Evolutionary conservation across 768 basidiomycete genomes (phyloP), one percentile per base, ranked within the genome.

Genomic region (Panus rudis): DNA sequence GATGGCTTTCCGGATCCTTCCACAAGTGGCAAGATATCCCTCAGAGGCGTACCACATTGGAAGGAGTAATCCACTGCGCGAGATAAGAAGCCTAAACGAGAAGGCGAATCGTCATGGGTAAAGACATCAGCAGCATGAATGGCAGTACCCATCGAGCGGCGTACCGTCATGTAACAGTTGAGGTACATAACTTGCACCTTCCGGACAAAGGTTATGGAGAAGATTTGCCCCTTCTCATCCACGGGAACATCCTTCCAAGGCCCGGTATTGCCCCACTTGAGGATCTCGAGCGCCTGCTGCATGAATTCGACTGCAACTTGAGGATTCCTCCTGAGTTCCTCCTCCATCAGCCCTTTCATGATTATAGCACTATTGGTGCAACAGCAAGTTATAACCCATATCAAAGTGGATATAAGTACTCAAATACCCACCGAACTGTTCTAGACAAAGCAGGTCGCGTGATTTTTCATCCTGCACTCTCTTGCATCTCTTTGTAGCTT

Each of bases 221-320:
- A 75, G 14, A 73, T 63, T 6, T 49, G 53, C 10, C 72, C 71
- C 11, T 69, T 53, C 14, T 68, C 61, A 23, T 58, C 47, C 24
- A 32, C 47, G 2, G 62, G 47, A 14, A 72, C 65, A 48, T 72
- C 49, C 63, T 14, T 14, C 43, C 69, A 73, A 8, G 52, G 39
- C n/a, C n/a, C n/a, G 13, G 52, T 52, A 7, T 54, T 45, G n/a
- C 73, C 72, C 64, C 70, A 69, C 21, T 68, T 55, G 3, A 72
- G 53, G n/a, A 71, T 43, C 6, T 69, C 65, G 19, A 69, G 40
- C 8, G 63, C 63, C 11, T 59, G 58, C 20, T 55, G 52, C 27
- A 58, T 60, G 33, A 59, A 66, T 48, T 67, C 61, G 26, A 64
- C 43, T 2, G 60, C 57, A 4, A 52, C 48, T 22, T 42, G 34